These are phyloP conservation scores for Ceratocystis destructans DNA, from an alignment of 2,329 filamentous ascomycete species.

Conservation along the genomic window DNA sequence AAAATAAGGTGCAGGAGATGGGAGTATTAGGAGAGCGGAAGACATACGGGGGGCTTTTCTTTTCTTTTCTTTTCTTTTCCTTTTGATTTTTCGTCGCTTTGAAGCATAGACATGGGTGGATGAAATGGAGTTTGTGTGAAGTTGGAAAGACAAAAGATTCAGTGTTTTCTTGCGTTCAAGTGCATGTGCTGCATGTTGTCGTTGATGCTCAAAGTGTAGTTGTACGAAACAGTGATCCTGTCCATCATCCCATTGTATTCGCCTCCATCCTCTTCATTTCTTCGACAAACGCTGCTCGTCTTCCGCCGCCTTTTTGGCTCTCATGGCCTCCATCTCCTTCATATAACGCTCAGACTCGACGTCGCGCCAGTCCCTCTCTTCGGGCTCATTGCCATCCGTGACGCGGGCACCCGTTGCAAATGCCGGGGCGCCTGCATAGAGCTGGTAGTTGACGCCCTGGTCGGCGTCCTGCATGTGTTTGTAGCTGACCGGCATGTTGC, in stretches of 20 bases:
- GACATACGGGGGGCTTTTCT: background rate
- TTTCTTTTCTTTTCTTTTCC: background rate
- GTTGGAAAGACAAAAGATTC: background rate
- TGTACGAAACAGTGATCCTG: too few relatives aligned
- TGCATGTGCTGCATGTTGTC: too few relatives aligned
- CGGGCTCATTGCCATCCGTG: constrained; percentile 53
- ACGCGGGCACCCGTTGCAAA: constrained; percentile 50
- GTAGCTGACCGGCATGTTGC: constrained; percentile 72
- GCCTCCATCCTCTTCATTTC: constrained; percentile 6
- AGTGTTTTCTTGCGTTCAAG: too few relatives aligned
- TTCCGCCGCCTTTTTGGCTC: constrained; percentile 8
- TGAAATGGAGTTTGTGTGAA: background rate
- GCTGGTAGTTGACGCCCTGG: constrained; percentile 46
- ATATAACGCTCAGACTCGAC: constrained; percentile 49
- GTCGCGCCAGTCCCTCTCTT: constrained; percentile 48
- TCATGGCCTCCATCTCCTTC: constrained; percentile 24
- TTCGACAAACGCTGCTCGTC: constrained; percentile 13
- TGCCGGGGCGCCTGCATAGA: constrained; percentile 66
- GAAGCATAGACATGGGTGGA: background rate
- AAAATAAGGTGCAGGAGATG: constrained; percentile 32
- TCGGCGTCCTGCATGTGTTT: constrained; percentile 48
- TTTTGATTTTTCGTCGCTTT: background rate
- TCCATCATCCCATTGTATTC: background rate
- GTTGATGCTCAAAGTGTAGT: too few relatives aligned
- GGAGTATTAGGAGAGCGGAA: background rate